These are phyloP conservation scores for Rosa chinensis DNA, from an alignment of 306 rosid genomes.

Conservation along the genomic window DNA sequence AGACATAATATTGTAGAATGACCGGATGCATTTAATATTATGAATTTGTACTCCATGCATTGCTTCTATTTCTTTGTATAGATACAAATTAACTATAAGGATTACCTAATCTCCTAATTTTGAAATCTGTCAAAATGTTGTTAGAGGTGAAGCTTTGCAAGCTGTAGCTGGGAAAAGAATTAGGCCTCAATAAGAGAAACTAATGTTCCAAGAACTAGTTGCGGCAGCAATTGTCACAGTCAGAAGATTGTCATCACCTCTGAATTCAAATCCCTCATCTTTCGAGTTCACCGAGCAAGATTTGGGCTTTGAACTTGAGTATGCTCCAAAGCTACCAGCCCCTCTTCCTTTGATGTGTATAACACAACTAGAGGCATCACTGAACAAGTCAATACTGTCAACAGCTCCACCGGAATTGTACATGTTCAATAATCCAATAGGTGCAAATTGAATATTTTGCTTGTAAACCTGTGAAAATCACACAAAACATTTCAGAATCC, in stretches of 20 bases:
- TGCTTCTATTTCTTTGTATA: not conserved
- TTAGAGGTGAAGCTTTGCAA: not conserved
- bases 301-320: conserved; percentile 37
- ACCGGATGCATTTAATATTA: not conserved
- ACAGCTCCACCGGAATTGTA: conserved; percentile 49
- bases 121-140: not conserved
- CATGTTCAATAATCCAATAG: conserved; percentile 41
- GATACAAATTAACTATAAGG: not conserved
- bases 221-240: conserved; percentile 27
- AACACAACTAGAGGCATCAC: conserved; percentile 14
- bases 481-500: not conserved
- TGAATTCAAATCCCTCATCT: conserved; percentile 25
- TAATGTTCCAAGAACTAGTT: conserved; percentile 28
- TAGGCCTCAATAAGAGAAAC: conserved; percentile 21
- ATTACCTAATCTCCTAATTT: not conserved
- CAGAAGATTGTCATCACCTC: conserved; percentile 33
- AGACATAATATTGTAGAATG: not conserved
- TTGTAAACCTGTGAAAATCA: conserved; percentile 28
- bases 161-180: not conserved
- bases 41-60: not conserved
- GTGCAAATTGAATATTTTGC: conserved; percentile 32
- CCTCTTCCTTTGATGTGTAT: conserved; percentile 38
- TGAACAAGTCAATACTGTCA: conserved; percentile 24
- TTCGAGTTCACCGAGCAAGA: conserved; percentile 32
- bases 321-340: conserved; percentile 38